phyloP scores from a whole-genome alignment of 2,329 filamentous ascomycete genomes.

The Sporothrix protearum region DNA sequence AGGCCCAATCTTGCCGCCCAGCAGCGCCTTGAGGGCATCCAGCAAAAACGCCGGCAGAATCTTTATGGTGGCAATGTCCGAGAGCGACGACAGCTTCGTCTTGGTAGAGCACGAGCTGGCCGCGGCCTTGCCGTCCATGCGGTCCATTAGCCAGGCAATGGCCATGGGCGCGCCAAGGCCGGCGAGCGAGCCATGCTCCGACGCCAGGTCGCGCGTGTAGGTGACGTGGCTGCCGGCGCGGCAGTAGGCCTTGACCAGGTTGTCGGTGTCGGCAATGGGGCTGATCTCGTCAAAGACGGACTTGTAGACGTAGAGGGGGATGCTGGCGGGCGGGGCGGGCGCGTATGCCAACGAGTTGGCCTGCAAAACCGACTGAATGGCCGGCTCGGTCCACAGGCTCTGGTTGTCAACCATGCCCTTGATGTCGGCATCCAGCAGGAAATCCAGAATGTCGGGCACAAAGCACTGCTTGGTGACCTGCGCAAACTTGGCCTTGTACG shows the following conservation, averaged over 20 bases:
- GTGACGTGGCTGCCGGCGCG: conserved; percentile 7
- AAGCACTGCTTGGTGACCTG: conserved; percentile 37
- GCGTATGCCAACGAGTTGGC: conserved; percentile 30
- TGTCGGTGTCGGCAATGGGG: conserved; percentile 22
- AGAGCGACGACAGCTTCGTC: conserved; percentile 5
- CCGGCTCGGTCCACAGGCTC: conserved; percentile 21
- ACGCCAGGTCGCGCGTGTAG: conserved; percentile 17
- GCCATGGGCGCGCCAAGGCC: conserved; percentile 16
- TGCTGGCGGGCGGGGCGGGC: conserved; percentile 26
- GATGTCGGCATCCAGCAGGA: conserved; percentile 24
- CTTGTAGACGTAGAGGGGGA: conserved; percentile 48
- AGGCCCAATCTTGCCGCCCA: conserved; percentile 11
- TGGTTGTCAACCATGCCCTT: conserved; percentile 27
- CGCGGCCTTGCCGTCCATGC: conserved; percentile 9
- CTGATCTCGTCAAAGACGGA: conserved; percentile 40
- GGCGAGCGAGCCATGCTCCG: conserved; percentile 11
- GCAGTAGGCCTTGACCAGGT: conserved; percentile 19
- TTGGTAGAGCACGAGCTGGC: neutral
- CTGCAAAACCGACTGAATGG: conserved; percentile 31
- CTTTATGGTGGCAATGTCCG: neutral
- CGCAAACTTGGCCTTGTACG: conserved; percentile 29
- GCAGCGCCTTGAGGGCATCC: neutral
- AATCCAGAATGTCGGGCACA: conserved; percentile 40
- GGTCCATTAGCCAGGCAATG: conserved; percentile 17
- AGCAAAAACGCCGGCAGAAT: neutral